Percentiles rank a stretch among this genome's conserved stretches.
These are phyloP conservation scores for Hygrocybe coccinea DNA, from an alignment of 768 basidiomycete species.

Conservation along the genomic window DNA sequence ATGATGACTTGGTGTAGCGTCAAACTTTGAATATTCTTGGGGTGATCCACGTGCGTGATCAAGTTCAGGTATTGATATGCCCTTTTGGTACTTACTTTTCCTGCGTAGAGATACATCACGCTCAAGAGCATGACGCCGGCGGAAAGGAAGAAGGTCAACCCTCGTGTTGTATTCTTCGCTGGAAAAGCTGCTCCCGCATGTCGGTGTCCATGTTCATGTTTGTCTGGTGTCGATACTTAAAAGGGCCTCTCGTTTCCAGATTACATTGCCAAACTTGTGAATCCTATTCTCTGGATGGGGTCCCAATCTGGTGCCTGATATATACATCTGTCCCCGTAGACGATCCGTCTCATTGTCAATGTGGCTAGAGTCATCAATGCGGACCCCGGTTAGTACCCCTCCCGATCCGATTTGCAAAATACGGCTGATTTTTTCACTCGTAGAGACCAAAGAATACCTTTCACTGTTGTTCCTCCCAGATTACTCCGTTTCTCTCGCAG, in stretches of 20 bases:
- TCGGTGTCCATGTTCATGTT: slow-evolving; percentile 33
- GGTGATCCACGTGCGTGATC: slow-evolving; percentile 66
- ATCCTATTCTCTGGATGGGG: slow-evolving; percentile 4
- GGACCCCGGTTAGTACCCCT: slow-evolving; percentile 46
- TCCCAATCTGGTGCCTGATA: background rate
- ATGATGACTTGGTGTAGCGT: slow-evolving; percentile 57
- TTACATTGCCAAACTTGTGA: slow-evolving; percentile 85
- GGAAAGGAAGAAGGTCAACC: slow-evolving; percentile 77
- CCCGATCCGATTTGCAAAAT: background rate
- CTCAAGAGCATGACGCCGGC: slow-evolving; percentile 75
- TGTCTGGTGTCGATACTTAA: background rate
- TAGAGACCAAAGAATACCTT: slow-evolving; percentile 79
- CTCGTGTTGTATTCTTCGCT: slow-evolving; percentile 93
- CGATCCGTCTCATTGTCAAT: slow-evolving; percentile 91
- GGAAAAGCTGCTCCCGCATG: slow-evolving; percentile 96
- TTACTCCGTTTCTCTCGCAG: slow-evolving; percentile 82
- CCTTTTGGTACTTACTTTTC: background rate
- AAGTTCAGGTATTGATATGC: background rate
- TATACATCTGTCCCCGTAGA: slow-evolving; percentile 34
- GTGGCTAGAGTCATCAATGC: slow-evolving; percentile 75
- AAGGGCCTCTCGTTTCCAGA: slow-evolving; percentile 38
- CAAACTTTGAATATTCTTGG: slow-evolving; percentile 93
- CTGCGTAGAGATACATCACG: slow-evolving; percentile 64
- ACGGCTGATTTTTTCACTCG: background rate
- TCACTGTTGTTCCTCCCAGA: slow-evolving; percentile 94